Evolutionary conservation across 768 basidiomycete genomes (phyloP).

Genomic region (Neoboletus subvelutipes): DNA sequence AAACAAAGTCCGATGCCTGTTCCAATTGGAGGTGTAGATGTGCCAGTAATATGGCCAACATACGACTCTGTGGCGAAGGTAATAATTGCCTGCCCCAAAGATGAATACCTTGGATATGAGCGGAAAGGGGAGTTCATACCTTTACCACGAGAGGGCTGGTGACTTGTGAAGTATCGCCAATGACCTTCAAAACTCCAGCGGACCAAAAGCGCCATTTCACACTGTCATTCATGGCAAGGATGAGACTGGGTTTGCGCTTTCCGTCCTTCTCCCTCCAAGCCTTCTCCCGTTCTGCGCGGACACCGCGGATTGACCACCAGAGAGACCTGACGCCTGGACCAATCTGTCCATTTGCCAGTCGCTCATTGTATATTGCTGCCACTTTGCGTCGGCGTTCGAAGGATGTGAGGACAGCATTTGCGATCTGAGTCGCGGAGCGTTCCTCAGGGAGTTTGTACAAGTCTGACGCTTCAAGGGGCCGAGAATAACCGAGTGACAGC

Average conservation of each 20-base stretch:
- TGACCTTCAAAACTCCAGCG: conserved; percentile 53
- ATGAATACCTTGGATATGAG: background rate
- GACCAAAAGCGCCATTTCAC: conserved; percentile 80
- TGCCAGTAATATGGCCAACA: conserved; percentile 40
- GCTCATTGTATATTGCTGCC: conserved; percentile 70
- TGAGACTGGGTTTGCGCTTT: conserved; percentile 58
- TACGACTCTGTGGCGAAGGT: conserved; percentile 68
- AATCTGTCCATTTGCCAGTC: conserved; percentile 64
- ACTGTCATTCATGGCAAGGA: conserved; percentile 72
- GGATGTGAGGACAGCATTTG: conserved; percentile 59
- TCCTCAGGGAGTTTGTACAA: conserved; percentile 74
- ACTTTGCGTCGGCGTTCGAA: conserved; percentile 56
- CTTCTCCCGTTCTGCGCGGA: conserved; percentile 54
- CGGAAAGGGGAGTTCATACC: conserved; percentile 37
- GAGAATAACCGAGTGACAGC: conserved; percentile 70
- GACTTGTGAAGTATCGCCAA: conserved; percentile 72
- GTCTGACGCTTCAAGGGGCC: conserved; percentile 79
- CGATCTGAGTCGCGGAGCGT: conserved; percentile 58
- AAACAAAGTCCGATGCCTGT: conserved; percentile 76
- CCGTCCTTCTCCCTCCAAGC: conserved; percentile 66
- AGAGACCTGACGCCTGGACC: conserved; percentile 51
- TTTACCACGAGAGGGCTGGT: conserved; percentile 79
- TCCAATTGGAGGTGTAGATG: conserved; percentile 42
- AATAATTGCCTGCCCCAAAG: conserved; percentile 56
- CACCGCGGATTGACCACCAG: conserved; percentile 57